Conservation (phyloP, 2,329 filamentous ascomycete genomes). For the Apiospora marii region DNA sequence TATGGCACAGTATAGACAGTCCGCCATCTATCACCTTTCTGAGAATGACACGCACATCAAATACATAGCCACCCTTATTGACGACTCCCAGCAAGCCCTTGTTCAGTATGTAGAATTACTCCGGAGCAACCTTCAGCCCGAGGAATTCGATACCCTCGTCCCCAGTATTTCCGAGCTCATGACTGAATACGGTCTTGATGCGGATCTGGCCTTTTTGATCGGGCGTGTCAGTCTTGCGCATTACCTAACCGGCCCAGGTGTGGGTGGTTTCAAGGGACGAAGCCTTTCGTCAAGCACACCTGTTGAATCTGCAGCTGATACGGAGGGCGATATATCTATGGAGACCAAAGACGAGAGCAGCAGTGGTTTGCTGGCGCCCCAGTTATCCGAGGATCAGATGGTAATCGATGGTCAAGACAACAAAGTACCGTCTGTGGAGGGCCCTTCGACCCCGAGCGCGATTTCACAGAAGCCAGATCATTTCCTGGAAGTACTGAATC, state of each 20-base stretch:
- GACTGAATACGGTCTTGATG: conserved; percentile 79
- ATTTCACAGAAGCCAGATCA: conserved; percentile 52
- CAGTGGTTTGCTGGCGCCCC: conserved; percentile 29
- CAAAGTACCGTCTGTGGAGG: conserved; percentile 33
- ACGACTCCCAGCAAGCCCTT: conserved; percentile 87
- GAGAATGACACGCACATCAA: conserved; percentile 84
- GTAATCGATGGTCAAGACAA: conserved; percentile 40
- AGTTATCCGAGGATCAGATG: conserved; percentile 42
- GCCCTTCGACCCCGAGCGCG: conserved; percentile 37
- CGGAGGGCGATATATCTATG: conserved; percentile 67
- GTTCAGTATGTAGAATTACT: conserved; percentile 90
- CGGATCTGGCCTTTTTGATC: conserved; percentile 85
- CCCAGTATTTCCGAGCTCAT: conserved; percentile 80
- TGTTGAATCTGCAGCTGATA: conserved; percentile 48
- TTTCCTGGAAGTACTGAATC: conserved; percentile 75
- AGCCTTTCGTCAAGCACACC: conserved; percentile 35
- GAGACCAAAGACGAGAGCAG: conserved; percentile 39
- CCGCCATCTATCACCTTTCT: conserved; percentile 79
- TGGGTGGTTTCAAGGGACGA: conserved; percentile 39
- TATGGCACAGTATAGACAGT: conserved; percentile 87
- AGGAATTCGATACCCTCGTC: conserved; percentile 80
- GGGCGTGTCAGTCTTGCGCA: conserved; percentile 77
- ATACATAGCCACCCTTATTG: conserved; percentile 84
- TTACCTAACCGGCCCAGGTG: conserved; percentile 59
- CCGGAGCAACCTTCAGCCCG: conserved; percentile 76